phyloP scores from a whole-genome alignment of 2,329 filamentous ascomycete genomes.

The Zymoseptoria ardabiliae region DNA sequence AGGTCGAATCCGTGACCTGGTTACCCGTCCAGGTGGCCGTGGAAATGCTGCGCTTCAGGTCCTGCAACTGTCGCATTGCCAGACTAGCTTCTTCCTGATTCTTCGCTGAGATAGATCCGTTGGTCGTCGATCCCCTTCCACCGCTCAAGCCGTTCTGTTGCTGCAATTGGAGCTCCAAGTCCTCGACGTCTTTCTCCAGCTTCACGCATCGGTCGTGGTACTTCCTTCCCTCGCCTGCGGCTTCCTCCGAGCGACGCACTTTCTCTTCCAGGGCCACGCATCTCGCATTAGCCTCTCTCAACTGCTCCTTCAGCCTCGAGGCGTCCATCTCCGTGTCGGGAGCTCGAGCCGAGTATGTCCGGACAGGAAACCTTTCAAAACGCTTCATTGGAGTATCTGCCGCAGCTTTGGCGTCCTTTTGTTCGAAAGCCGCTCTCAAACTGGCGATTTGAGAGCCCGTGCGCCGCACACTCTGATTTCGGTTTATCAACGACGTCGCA shows the following conservation, averaged over 20 bases:
- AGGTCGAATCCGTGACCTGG: constrained; percentile 58
- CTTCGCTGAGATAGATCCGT: constrained; percentile 6
- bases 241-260: constrained; percentile 13
- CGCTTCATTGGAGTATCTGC: constrained; percentile 3
- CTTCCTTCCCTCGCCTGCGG: neutral
- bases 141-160: constrained; percentile 11
- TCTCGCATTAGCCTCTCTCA: constrained; percentile 5
- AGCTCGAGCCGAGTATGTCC: neutral
- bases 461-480: constrained; percentile 12
- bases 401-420: constrained; percentile 4
- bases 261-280: constrained; percentile 13
- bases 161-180: constrained; percentile 5
- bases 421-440: constrained; percentile 24
- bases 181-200: constrained; percentile 14
- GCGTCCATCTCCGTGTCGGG: constrained; percentile 5
- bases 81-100: constrained; percentile 13
- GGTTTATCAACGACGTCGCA: neutral
- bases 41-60: constrained; percentile 66
- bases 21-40: constrained; percentile 55
- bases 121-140: constrained; percentile 9
- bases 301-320: constrained; percentile 9
- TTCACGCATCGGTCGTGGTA: constrained; percentile 16
- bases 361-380: constrained; percentile 10
- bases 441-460: constrained; percentile 25
- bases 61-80: constrained; percentile 51